Conservation (phyloP, 2,329 filamentous ascomycete species). For the Stachybotrys chartarum region DNA sequence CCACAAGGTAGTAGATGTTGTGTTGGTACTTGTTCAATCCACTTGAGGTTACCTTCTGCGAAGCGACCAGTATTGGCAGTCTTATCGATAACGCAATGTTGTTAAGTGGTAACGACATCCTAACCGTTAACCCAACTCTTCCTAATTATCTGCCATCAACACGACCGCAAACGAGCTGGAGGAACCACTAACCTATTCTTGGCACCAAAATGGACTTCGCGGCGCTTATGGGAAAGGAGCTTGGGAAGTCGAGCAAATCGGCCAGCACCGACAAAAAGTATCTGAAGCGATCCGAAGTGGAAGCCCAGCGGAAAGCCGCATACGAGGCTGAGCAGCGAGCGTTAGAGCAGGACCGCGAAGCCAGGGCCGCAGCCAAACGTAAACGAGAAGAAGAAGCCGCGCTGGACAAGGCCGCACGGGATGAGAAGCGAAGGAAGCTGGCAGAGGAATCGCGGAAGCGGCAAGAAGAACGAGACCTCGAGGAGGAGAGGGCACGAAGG, state of each 20-base stretch:
- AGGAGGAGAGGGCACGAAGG: conserved; percentile 64
- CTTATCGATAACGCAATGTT: no score
- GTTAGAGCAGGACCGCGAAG: conserved; percentile 63
- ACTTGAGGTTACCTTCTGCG: no score
- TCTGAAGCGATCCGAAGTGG: conserved; percentile 75
- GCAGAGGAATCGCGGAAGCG: conserved; percentile 70
- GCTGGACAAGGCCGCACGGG: conserved; percentile 58
- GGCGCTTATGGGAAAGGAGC: conserved; percentile 85
- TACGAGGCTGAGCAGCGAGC: conserved; percentile 78
- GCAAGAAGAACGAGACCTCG: conserved; percentile 65
- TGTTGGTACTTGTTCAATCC: no score
- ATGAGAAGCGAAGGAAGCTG: conserved; percentile 74
- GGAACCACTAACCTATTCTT: neutral
- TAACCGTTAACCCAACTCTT: no score
- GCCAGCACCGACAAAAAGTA: conserved; percentile 59
- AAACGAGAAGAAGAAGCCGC: conserved; percentile 83
- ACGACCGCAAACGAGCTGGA: neutral
- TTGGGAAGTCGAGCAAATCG: conserved; percentile 67
- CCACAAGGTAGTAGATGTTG: no score
- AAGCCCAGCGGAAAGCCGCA: conserved; percentile 70
- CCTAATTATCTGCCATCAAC: conserved; percentile 1
- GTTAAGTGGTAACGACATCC: no score
- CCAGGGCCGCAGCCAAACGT: conserved; percentile 69
- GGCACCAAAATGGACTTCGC: conserved; percentile 79
- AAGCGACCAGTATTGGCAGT: no score